These are phyloP conservation scores for Cryptomeria japonica DNA, from an alignment of 75 land plant species.

Conservation along the genomic window DNA sequence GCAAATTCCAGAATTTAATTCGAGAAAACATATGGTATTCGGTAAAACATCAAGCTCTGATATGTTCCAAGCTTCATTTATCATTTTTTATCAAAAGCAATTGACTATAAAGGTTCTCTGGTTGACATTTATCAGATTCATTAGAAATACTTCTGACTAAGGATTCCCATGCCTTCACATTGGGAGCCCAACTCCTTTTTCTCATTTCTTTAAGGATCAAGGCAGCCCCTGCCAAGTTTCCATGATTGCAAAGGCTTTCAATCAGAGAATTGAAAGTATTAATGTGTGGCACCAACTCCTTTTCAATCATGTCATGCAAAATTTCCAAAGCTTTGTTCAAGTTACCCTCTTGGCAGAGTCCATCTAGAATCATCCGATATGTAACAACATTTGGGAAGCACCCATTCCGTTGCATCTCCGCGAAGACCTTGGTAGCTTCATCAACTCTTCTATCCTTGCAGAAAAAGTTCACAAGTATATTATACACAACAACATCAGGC, in stretches of 20 bases:
- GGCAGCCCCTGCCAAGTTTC: conserved; percentile 32
- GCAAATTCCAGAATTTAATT: neutral
- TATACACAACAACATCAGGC: conserved; percentile 74
- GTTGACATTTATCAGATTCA: neutral
- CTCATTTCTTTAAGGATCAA: conserved; percentile 53
- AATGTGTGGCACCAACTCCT: conserved; percentile 36
- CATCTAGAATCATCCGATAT: conserved; percentile 60
- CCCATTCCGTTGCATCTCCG: conserved; percentile 64
- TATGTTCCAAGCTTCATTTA: neutral
- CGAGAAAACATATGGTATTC: neutral
- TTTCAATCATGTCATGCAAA: conserved; percentile 47
- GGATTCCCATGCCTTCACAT: conserved; percentile 35
- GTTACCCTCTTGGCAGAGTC: conserved; percentile 39
- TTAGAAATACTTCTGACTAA: conserved; percentile 21
- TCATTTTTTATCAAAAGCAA: neutral
- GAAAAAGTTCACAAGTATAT: conserved; percentile 57
- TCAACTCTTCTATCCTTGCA: conserved; percentile 39
- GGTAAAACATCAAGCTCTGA: neutral
- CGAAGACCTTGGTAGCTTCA: conserved; percentile 49
- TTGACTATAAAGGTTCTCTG: neutral
- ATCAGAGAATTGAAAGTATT: conserved; percentile 39
- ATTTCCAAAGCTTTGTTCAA: conserved; percentile 42
- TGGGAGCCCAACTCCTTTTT: conserved; percentile 36
- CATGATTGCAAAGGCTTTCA: conserved; percentile 24
- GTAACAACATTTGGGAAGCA: conserved; percentile 54